Base-by-base conservation (phyloP, 2,329 filamentous ascomycete genomes). In the Aaosphaeria pasadenensis region DNA sequence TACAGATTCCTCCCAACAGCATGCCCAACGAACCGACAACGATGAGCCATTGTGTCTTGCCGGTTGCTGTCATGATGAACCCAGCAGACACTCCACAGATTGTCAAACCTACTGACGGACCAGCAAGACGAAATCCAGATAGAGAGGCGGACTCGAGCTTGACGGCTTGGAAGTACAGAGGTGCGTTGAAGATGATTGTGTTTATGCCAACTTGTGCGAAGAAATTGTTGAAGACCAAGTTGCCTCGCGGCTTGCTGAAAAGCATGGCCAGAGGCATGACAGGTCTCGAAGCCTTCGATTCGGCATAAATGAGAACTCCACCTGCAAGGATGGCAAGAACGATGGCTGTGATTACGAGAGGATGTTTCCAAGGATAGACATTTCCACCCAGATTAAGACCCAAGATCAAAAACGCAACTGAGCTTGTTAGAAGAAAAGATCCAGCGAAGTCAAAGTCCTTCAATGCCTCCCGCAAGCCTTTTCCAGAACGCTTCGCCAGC, bases 121-220 rank as follows among this genome's bases (percentile, higher is more conserved):
- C 74, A 17, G 88, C 78, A 45, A 91, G 83, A 39, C 84, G 81
- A 30, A 90, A 79, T n/a, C 88, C 88, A 0, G 87, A 89, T 28
- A 77, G 74, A 0, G 87, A 89, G 11, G 88, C 84, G 5, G 77
- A 80, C 49, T 85, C 83, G 17, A 72, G 65, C 42, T 71, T 70
- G 31, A 72, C 71, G 30, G 71, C 71, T 55, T 74, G 71, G 50
- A 73, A 91, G 73, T 86, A 91, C 6, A 91, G 74, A 1, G 88
- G 88, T 5, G 83, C 83, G 59, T 86, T 85, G 70, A 89, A 88
- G 11, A 88, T 72, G 54, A 87, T 81, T 3, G 76, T 77, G 51
- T 79, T 77, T 50, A 77, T 67, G 1, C 75, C 73, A 11, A 80
- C 66, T 5, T 71, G 63, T 0, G 73, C 73, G 51, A 80, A 77